Conservation (phyloP, 2,329 filamentous ascomycete species). For the Colletotrichum sansevieriae region DNA sequence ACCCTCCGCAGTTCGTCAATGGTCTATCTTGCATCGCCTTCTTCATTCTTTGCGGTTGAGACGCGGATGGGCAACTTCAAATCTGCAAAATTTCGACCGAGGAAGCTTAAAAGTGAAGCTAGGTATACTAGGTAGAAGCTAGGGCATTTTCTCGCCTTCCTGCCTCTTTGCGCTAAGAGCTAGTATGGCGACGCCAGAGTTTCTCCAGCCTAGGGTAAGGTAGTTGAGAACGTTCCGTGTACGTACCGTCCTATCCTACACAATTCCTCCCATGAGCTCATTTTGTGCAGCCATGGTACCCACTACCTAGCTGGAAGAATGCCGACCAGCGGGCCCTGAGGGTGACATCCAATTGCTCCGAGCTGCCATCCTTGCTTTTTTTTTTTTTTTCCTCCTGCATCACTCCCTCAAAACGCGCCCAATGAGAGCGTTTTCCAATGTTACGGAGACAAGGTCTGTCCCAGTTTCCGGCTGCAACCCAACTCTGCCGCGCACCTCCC, state of each 20-base stretch:
- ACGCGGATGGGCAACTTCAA: background rate
- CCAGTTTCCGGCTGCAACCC: constrained; percentile 30
- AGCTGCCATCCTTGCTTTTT: constrained; percentile 26
- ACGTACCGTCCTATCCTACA: background rate
- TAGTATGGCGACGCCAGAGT: background rate
- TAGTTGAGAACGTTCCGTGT: background rate
- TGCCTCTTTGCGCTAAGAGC: constrained; percentile 8
- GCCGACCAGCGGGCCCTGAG: background rate
- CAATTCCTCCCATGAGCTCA: background rate
- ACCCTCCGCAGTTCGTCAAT: background rate
- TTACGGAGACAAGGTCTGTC: constrained; percentile 27
- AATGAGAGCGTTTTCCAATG: constrained; percentile 26
- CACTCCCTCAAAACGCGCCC: background rate
- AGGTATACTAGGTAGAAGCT: constrained; percentile 11
- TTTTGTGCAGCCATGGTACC: too few species aligned
- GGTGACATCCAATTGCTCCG: constrained; percentile 30
- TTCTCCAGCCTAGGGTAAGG: background rate
- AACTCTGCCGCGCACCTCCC: constrained; percentile 26
- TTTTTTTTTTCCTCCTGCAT: constrained; percentile 12
- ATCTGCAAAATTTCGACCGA: background rate
- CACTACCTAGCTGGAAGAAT: too few species aligned
- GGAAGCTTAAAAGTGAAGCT: constrained; percentile 15
- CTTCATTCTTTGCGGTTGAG: background rate
- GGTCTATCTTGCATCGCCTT: constrained; percentile 24
- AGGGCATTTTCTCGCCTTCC: constrained; percentile 1